Evolutionary conservation across 2,329 filamentous ascomycete species (phyloP).

Genomic region (Aureobasidium mangrovei): DNA sequence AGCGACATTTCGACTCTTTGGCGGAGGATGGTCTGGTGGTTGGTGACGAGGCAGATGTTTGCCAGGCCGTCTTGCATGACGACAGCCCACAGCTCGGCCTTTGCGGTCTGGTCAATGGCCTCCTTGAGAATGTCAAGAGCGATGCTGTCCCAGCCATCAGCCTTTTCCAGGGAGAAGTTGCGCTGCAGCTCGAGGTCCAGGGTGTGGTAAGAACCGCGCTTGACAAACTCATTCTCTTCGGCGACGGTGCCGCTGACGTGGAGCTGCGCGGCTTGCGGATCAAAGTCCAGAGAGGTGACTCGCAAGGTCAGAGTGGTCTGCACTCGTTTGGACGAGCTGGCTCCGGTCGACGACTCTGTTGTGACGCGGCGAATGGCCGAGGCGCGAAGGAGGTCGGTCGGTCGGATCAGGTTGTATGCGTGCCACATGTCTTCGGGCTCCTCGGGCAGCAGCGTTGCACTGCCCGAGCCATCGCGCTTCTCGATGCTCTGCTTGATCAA

Average conservation of each 20-base stretch:
- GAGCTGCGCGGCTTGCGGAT: constrained; percentile 57
- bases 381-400: constrained; percentile 55
- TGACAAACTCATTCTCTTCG: constrained; percentile 58
- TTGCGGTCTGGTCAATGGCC: constrained; percentile 67
- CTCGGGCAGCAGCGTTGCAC: constrained; percentile 58
- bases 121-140: constrained; percentile 70
- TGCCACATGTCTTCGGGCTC: constrained; percentile 77
- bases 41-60: constrained; percentile 74
- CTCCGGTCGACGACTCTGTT: constrained; percentile 52
- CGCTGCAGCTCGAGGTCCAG: constrained; percentile 79
- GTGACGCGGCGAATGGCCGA: constrained; percentile 58
- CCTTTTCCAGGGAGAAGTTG: constrained; percentile 82
- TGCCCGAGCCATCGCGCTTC: constrained; percentile 53
- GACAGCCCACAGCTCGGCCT: constrained; percentile 77
- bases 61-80: constrained; percentile 87
- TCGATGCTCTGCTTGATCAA: constrained; percentile 60
- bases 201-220: constrained; percentile 59
- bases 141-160: constrained; percentile 80
- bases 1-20: constrained; percentile 59
- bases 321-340: constrained; percentile 54
- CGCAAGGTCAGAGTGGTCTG: constrained; percentile 56
- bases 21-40: constrained; percentile 68
- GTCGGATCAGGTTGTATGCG: constrained; percentile 63
- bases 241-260: constrained; percentile 59
- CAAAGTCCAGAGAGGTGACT: constrained; percentile 60